Evolutionary conservation across 2,329 filamentous ascomycete genomes (phyloP).

Genomic region (Achaetomium macrosporum): DNA sequence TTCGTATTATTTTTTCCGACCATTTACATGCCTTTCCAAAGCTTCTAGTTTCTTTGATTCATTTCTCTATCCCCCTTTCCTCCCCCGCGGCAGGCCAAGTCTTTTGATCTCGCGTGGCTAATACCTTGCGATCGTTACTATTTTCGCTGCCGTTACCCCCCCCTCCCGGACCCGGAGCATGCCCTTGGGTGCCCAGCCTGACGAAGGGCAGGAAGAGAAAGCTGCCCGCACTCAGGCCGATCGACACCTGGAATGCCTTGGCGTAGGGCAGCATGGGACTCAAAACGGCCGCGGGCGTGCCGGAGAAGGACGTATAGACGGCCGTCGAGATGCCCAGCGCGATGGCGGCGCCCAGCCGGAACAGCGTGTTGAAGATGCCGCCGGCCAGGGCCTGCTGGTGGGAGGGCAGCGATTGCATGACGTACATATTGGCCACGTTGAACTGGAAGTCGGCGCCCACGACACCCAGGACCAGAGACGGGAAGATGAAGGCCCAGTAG

Average conservation of each 20-base stretch:
- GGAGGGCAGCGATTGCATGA: slow-evolving; percentile 57
- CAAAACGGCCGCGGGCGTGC: slow-evolving; percentile 21
- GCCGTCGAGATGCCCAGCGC: slow-evolving; percentile 59
- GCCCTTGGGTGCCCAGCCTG: slow-evolving; percentile 47
- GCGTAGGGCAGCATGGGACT: slow-evolving; percentile 43
- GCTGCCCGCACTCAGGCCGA: slow-evolving; percentile 38
- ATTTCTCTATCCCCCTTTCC: background rate
- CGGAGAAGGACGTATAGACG: slow-evolving; percentile 47
- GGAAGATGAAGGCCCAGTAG: slow-evolving; percentile 64
- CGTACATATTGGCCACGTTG: slow-evolving; percentile 67
- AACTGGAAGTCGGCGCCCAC: slow-evolving; percentile 65
- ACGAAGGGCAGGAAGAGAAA: slow-evolving; percentile 47
- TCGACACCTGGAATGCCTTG: slow-evolving; percentile 45
- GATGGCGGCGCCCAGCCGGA: slow-evolving; percentile 53
- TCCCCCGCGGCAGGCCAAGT: background rate
- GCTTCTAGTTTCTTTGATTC: too few relatives aligned
- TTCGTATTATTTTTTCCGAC: too few relatives aligned
- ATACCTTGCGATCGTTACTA: background rate
- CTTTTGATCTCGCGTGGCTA: background rate
- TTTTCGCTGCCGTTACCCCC: background rate
- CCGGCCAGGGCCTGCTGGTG: slow-evolving; percentile 62
- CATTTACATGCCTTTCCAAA: too few relatives aligned
- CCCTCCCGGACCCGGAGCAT: too few relatives aligned
- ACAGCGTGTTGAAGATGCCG: slow-evolving; percentile 62
- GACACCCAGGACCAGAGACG: slow-evolving; percentile 53